phyloP scores from a whole-genome alignment of 768 basidiomycete species.

The Suillus discolor region DNA sequence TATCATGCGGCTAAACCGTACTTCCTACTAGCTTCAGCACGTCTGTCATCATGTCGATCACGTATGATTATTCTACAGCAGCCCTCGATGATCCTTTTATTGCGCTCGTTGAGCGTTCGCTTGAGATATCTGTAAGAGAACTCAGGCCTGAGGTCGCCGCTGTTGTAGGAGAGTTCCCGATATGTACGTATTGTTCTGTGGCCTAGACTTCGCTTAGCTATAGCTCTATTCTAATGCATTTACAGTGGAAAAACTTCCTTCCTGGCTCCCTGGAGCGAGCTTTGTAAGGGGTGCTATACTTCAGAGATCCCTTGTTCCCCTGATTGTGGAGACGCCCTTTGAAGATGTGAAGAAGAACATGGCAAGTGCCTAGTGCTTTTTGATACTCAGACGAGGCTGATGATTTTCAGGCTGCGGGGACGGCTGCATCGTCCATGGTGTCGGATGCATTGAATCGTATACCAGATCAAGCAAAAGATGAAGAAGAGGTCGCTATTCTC shows the following conservation, averaged over 20 bases:
- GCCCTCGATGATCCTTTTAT: constrained; percentile 25
- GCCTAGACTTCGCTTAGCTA: not conserved
- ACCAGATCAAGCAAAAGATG: constrained; percentile 6
- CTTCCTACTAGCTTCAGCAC: constrained; percentile 17
- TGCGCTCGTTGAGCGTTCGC: constrained; percentile 17
- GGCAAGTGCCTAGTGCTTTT: constrained; percentile 17
- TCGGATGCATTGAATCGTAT: constrained; percentile 22
- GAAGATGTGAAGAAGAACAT: constrained; percentile 24
- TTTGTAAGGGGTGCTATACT: constrained; percentile 20
- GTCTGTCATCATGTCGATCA: constrained; percentile 25
- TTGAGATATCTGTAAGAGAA: constrained; percentile 13
- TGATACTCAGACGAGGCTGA: not conserved
- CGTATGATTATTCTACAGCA: constrained; percentile 25
- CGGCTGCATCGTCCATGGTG: constrained; percentile 26
- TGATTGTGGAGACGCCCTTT: constrained; percentile 24
- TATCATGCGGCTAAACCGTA: not conserved
- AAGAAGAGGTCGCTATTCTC: constrained; percentile 15
- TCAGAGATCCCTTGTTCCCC: constrained; percentile 9
- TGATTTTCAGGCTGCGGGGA: constrained; percentile 18
- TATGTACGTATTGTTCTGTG: constrained; percentile 17
- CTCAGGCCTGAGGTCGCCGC: constrained; percentile 21
- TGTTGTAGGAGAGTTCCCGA: constrained; percentile 17
- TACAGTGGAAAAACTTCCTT: constrained; percentile 22
- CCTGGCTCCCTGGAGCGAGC: constrained; percentile 26
- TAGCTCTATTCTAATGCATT: not conserved